Evolutionary conservation across 768 basidiomycete genomes (phyloP), one percentile per base, ranked within the genome.

Genomic region (Lentinula raphanica): DNA sequence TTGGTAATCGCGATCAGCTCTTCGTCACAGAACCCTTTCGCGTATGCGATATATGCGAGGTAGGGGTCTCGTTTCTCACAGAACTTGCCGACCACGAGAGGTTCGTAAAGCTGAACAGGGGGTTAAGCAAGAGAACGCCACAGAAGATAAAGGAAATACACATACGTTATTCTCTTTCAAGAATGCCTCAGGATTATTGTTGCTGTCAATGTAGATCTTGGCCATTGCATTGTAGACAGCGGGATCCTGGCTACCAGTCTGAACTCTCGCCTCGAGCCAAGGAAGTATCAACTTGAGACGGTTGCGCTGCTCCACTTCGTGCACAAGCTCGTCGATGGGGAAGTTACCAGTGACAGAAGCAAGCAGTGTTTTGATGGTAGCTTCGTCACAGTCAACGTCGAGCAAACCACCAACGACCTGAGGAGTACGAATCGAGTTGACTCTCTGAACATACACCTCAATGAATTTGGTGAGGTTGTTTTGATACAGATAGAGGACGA

Each of bases 381-480:
- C 78, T 76, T 99, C 97, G 60, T 98, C 97, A 65, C 97, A 98
- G 69, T 99, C 97, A 31, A 98, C 97, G 67, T 99, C 97, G 60
- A 99, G 82, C 27, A 99, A 76, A 31, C 94, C 97, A 64, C 97
- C 97, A 59, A 98, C 80, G 61, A 99, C 97, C 72, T 98, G 95
- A 25, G 97, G 97, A 8, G 96, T 97, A 55, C 97, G 83, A 53
- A 92, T 87, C 29, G 97, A 94, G 78, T 99, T 98, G 73, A 98
- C 97, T 8, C 92, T 87, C 68, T 98, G 95, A 5, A 99, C 97
- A 71, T 99, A 99, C n/a, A 98, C 94, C 77, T 99, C 97, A 73
- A 99, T 99, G 76, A 96, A 97, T 75, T 93, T 93, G 56, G 85
- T 88, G 51, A 98, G 84, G 40, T 92, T 91, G 69, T 98, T 98